These are phyloP conservation scores for Cystobasidiaceae sp. DNA, from an alignment of 1,284 basidiomycete species.

Conservation along the genomic window DNA sequence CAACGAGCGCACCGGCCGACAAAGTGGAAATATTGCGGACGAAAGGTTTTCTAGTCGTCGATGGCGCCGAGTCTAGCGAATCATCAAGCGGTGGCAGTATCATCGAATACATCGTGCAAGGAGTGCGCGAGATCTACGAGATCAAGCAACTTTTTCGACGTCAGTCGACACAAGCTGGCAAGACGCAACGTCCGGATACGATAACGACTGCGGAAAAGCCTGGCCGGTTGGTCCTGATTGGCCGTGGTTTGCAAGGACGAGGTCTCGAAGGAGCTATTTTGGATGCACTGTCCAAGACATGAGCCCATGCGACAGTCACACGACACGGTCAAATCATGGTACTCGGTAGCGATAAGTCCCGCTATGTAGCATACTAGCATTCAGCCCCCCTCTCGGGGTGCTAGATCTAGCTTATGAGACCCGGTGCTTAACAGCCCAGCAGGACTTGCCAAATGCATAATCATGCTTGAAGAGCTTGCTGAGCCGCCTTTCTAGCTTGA, in stretches of 20 bases:
- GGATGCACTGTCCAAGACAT: not conserved
- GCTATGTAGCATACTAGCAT: too few species aligned
- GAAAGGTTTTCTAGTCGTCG: constrained; percentile 63
- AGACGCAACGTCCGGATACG: constrained; percentile 21
- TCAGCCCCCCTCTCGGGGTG: too few species aligned
- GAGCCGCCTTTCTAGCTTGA: too few species aligned
- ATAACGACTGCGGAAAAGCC: not conserved
- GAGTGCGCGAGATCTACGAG: constrained; percentile 80
- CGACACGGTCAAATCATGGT: too few species aligned
- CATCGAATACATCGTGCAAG: constrained; percentile 64
- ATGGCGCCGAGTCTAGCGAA: not conserved
- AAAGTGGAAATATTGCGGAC: constrained; percentile 65
- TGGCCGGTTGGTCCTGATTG: constrained; percentile 76
- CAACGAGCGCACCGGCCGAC: not conserved
- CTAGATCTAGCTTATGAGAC: too few species aligned
- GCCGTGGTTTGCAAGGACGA: constrained; percentile 60
- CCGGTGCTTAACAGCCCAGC: too few species aligned
- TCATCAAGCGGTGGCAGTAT: constrained; percentile 45
- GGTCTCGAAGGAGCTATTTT: not conserved
- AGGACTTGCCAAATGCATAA: too few species aligned
- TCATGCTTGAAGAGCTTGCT: too few species aligned
- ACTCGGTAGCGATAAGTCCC: too few species aligned
- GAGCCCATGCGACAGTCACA: too few species aligned
- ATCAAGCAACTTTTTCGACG: constrained; percentile 53
- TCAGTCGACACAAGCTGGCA: constrained; percentile 42